Evolutionary conservation across 2,329 filamentous ascomycete genomes (phyloP), one percentile per base, ranked within the genome.

Genomic region (Xylariaceae sp.): DNA sequence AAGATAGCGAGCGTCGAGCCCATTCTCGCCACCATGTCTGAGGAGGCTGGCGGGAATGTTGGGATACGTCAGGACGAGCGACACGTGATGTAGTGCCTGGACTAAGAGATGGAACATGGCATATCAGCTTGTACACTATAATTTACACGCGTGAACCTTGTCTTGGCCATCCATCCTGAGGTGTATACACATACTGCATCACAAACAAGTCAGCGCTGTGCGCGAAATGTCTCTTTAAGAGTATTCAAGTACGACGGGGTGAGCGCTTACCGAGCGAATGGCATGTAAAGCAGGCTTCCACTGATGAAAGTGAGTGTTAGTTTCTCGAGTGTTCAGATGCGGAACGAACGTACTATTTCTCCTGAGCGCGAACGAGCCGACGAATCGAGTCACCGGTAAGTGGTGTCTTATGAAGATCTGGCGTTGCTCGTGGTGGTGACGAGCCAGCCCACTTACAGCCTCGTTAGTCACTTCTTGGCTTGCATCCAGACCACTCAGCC

Each of bases 1-100:
- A 31, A 72, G 50, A 11, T 69, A 55, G 31, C 58, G 39, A 1
- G 46, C 16, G 50, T 72, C 68, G 9, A 74, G 52, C 3, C 57
- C 54, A 45, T 71, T 71, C n/a, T 59, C 55, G 5, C 52, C 51
- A n/a, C 65, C 70, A 50, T 66, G 41, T 19, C 61, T 55, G n/a
- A 69, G 52, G 5, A 70, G 44, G 19, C 40, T 48, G 0, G 59
- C 12, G 1, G 55, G 55, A 6, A 51, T 45, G 12, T 50, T 38
- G 11, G 55, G 55, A 18, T 50, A 45, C 3, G 52, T 43, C 14
- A 34, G 22, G 17, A 46, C 41, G 3, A 57, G 36, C 36, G 48
- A 22, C 14, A 40, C 40, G 13, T 54, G 45, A 6, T 52, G 49
- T 1, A 47, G 42, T 6, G 45, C 48, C n/a, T 31, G 28, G 41